These are phyloP conservation scores for Didymella keratinophila DNA, from an alignment of 2,329 filamentous ascomycete genomes.

Conservation along the genomic window DNA sequence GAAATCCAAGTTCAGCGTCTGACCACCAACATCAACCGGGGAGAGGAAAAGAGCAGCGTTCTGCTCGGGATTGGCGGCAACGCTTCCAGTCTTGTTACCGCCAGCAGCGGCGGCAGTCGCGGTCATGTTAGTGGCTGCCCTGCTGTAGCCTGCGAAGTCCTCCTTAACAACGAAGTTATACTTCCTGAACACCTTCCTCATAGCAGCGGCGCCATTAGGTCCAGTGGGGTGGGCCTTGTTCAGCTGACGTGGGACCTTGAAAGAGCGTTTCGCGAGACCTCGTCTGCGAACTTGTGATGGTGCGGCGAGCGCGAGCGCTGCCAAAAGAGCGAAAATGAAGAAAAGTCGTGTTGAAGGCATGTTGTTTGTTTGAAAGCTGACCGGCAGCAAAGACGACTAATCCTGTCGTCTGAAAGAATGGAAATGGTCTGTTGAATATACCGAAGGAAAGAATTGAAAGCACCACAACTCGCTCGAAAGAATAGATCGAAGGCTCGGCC, in stretches of 20 bases:
- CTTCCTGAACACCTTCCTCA: constrained; percentile 73
- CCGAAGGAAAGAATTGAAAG: constrained; percentile 28
- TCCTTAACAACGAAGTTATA: constrained; percentile 59
- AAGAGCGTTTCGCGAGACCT: constrained; percentile 62
- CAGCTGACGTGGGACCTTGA: constrained; percentile 66
- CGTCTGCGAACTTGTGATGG: constrained; percentile 47
- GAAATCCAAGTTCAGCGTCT: constrained; percentile 73
- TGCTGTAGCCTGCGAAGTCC: constrained; percentile 29
- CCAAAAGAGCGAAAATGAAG: constrained; percentile 59
- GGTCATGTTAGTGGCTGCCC: constrained; percentile 55
- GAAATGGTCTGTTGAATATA: constrained; percentile 33
- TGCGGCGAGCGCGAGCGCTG: constrained; percentile 57
- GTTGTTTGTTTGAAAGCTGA: constrained; percentile 47
- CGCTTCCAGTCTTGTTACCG: constrained; percentile 60
- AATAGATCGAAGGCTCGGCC: constrained; percentile 42
- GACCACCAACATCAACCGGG: constrained; percentile 73
- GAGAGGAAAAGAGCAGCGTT: constrained; percentile 75
- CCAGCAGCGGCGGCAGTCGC: constrained; percentile 37
- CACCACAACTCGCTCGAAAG: constrained; percentile 27
- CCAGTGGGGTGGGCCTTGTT: constrained; percentile 62
- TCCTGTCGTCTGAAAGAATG: constrained; percentile 28
- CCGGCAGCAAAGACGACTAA: constrained; percentile 47
- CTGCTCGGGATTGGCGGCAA: constrained; percentile 69
- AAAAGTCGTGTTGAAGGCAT: constrained; percentile 50
- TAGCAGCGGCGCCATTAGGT: constrained; percentile 65